phyloP scores from a whole-genome alignment of 305 asterid species.

The Fraxinus xanthoxyloides region DNA sequence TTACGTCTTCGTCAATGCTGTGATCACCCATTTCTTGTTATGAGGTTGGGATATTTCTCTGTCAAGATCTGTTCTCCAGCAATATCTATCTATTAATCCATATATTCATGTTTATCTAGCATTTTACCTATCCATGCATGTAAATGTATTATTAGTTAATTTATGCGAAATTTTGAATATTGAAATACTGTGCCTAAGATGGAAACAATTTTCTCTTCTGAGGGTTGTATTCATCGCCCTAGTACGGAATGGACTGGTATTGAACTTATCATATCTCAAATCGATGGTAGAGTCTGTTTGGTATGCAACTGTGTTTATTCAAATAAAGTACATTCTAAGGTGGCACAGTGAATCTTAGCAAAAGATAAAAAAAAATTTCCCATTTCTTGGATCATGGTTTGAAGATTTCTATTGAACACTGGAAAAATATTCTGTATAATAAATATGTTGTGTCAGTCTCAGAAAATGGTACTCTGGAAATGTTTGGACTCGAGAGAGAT shows the following conservation, averaged over 20 bases:
- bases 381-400: background rate
- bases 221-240: background rate
- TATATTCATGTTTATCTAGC: background rate
- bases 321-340: background rate
- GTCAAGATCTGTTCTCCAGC: constrained; percentile 9
- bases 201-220: background rate
- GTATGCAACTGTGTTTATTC: background rate
- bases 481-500: background rate
- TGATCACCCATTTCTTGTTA: constrained; percentile 96
- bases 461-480: background rate
- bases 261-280: background rate
- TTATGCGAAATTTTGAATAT: background rate
- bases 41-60: constrained; percentile 59
- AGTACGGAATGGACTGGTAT: background rate
- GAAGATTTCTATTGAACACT: background rate
- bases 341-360: background rate
- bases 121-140: background rate
- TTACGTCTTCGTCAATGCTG: constrained; percentile 99
- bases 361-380: background rate
- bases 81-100: constrained; percentile 4
- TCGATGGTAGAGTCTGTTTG: background rate
- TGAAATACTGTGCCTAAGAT: background rate
- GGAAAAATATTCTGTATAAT: background rate
- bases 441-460: background rate
- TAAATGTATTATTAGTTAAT: background rate